Evolutionary conservation across 1,284 basidiomycete genomes (phyloP).

Genomic region (Cutaneotrichosporon daszewskae): DNA sequence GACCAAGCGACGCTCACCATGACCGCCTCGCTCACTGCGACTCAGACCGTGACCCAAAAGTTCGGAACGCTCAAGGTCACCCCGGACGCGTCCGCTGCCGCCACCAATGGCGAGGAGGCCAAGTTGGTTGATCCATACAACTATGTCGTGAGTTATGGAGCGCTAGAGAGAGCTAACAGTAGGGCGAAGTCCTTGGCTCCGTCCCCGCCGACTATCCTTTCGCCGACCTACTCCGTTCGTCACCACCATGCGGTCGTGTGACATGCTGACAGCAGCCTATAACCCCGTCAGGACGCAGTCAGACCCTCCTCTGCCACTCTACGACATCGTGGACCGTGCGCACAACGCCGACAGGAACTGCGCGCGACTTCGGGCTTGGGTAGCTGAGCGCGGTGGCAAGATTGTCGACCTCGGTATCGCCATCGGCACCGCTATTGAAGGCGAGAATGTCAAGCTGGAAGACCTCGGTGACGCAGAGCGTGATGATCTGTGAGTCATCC

Average conservation of each 20-base stretch:
- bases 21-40: not conserved
- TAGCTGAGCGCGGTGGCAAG: conserved; percentile 42
- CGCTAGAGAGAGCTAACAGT: not conserved
- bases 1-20: not conserved
- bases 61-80: not conserved
- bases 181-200: conserved; percentile 33
- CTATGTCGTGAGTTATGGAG: conserved; percentile 21
- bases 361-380: conserved; percentile 34
- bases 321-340: conserved; percentile 60
- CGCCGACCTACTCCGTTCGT: conserved; percentile 36
- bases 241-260: not conserved
- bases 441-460: conserved; percentile 48
- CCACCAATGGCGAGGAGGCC: not conserved
- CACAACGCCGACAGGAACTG: conserved; percentile 47
- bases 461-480: conserved; percentile 47
- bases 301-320: conserved; percentile 51
- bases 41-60: not conserved
- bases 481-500: conserved; percentile 47
- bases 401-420: conserved; percentile 47
- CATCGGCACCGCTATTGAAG: conserved; percentile 48
- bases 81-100: too few species aligned
- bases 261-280: conserved; percentile 22
- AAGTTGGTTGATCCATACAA: conserved; percentile 40
- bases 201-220: conserved; percentile 30
- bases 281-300: conserved; percentile 31